These are phyloP conservation scores for Sechiopsis laciniata DNA, from an alignment of 306 rosid genomes.

Conservation along the genomic window DNA sequence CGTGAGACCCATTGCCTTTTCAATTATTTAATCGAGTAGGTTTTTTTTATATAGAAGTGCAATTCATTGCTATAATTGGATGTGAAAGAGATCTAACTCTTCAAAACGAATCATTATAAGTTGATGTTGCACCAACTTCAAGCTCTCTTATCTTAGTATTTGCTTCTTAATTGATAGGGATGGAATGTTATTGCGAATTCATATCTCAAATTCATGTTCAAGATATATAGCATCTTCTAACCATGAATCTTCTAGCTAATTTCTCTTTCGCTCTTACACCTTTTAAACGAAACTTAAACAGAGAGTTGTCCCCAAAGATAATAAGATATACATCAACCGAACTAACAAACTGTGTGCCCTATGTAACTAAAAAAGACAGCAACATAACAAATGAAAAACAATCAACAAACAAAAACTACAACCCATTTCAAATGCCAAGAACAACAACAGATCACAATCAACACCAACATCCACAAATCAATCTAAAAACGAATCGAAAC, in stretches of 20 bases:
- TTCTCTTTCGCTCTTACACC: neutral
- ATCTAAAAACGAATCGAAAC: neutral
- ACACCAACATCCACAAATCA: neutral
- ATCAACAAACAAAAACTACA: neutral
- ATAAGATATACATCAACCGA: neutral
- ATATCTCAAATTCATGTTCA: neutral
- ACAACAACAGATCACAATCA: neutral
- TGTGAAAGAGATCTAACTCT: too few species aligned
- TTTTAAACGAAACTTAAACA: conserved; percentile 5
- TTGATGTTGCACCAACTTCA: conserved; percentile 2
- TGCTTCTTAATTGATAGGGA: neutral
- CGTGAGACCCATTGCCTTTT: too few species aligned
- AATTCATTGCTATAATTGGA: too few species aligned
- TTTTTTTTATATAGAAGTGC: too few species aligned
- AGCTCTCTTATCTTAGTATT: neutral
- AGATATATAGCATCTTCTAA: conserved; percentile 2
- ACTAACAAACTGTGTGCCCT: neutral
- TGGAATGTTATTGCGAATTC: neutral
- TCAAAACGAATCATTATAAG: too few species aligned
- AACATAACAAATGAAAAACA: neutral
- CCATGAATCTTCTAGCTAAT: conserved; percentile 5
- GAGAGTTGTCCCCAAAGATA: neutral
- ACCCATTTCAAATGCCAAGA: neutral
- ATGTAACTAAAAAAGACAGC: neutral
- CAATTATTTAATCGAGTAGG: too few species aligned